Base-by-base conservation (phyloP, 345 rosid genomes). In the Lumnitzera littorea region DNA sequence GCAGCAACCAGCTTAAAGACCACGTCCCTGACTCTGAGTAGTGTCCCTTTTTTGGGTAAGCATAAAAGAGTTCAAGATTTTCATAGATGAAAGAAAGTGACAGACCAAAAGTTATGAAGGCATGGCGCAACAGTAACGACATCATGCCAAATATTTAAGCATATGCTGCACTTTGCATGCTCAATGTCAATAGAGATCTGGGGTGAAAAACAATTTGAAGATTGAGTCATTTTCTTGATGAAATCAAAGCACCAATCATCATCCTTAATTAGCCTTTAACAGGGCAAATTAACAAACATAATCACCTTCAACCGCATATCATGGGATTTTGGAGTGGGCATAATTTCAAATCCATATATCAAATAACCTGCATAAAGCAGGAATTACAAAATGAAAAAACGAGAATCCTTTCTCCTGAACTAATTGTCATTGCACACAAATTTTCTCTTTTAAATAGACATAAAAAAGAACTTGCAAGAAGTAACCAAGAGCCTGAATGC, bases 61-160 rank as follows among this genome's bases (percentile, higher is more conserved):
- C 7, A 29, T 29, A 3, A 29, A 29, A 29, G 36, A 6, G 36
- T 29, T 29, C 7, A 3, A 3, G 7, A 6, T 3, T 29, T 29
- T 29, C 2, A 16, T 24, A 20, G 46, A 53, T 70, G 56, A 46
- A 48, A 60, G 46, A 43, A 16, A 68, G 56, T 24, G 10, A 52
- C 85, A 62, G 41, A 87, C 98, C 96, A 89, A 75, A 92, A 92
- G 67, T 85, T 92, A 72, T 92, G 98, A 62, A 92, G 85, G 80
- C 98, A 92, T 61, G 98, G 98, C 48, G 88, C 96, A 75, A 79
- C 83, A 41, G 96, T 89, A 61, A 92, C 87, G 70, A 85, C 97
- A 72, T 92, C 91, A 62, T 92, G 94, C 97, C 97, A 92, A 61
- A 89, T 67, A 67, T 81, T 92, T 74, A 89, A 80, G 79, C 98